phyloP scores from a whole-genome alignment of 2,329 filamentous ascomycete genomes.

The Sclerotinia glacialis region DNA sequence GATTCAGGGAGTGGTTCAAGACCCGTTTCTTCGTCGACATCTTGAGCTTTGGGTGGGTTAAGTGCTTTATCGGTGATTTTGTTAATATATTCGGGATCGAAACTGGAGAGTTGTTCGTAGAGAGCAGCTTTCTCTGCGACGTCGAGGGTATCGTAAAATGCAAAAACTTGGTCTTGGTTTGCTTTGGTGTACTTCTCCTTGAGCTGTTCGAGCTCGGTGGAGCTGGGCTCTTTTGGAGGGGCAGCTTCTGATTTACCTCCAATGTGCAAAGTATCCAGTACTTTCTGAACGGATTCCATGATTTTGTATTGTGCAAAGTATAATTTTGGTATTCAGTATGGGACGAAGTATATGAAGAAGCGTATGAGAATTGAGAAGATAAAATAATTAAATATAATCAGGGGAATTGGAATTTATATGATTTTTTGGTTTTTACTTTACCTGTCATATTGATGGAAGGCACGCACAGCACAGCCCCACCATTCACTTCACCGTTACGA shows the following conservation, averaged over 20 bases:
- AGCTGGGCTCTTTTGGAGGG: conserved; percentile 40
- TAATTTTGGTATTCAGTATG: neutral
- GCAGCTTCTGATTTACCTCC: conserved; percentile 36
- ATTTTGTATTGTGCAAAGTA: conserved; percentile 13
- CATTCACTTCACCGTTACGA: conserved; percentile 24
- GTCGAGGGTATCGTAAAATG: conserved; percentile 80
- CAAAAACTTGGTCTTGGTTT: conserved; percentile 77
- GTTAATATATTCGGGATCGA: conserved; percentile 87
- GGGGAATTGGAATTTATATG: conserved; percentile 15
- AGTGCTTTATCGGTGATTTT: conserved; percentile 78
- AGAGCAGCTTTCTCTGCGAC: conserved; percentile 71
- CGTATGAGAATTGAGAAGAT: neutral
- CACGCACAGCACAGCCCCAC: conserved; percentile 32
- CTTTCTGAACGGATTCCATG: conserved; percentile 45
- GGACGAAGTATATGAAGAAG: neutral
- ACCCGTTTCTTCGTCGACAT: conserved; percentile 35
- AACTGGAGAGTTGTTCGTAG: conserved; percentile 75
- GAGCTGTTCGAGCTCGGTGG: conserved; percentile 49
- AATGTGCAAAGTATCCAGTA: conserved; percentile 48
- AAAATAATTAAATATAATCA: neutral
- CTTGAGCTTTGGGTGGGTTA: conserved; percentile 64
- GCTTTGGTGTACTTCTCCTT: conserved; percentile 71
- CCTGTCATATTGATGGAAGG: conserved; percentile 8
- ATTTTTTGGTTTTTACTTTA: conserved; percentile 9
- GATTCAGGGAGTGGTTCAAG: conserved; percentile 87